A percentile compares a stretch with the other conserved stretches of the same genome.
Evolutionary conservation across 768 basidiomycete genomes (phyloP).

Genomic region (Suillus clintonianus): DNA sequence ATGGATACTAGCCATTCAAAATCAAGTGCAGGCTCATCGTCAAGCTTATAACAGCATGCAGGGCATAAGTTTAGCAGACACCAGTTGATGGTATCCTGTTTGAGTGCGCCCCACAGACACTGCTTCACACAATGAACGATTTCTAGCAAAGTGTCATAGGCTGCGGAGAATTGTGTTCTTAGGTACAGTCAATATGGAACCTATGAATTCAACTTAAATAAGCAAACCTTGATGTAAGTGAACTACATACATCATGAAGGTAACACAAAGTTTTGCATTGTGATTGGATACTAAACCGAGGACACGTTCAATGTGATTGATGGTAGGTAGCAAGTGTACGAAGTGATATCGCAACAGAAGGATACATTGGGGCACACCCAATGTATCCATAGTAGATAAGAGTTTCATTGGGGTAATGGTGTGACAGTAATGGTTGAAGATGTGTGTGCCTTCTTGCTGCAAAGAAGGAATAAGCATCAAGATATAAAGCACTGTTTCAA

Average conservation of each 20-base stretch:
- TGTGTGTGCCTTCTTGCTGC: too few relatives aligned
- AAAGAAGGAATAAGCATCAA: neutral
- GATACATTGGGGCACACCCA: slow-evolving; percentile 17
- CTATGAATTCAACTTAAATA: neutral
- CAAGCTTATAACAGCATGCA: slow-evolving; percentile 9
- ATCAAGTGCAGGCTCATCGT: slow-evolving; percentile 2
- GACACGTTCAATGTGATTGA: slow-evolving; percentile 25
- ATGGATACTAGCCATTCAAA: neutral
- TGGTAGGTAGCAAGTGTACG: slow-evolving; percentile 21
- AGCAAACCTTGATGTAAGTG: neutral
- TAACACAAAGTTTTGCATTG: slow-evolving; percentile 5
- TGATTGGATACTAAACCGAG: slow-evolving; percentile 24
- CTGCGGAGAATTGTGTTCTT: neutral
- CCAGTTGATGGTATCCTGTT: slow-evolving; percentile 10
- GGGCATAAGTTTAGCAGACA: slow-evolving; percentile 10
- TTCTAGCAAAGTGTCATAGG: slow-evolving; percentile 12
- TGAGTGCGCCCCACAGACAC: slow-evolving; percentile 6
- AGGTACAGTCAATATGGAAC: too few relatives aligned
- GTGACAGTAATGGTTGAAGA: neutral
- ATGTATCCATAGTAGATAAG: slow-evolving; percentile 22
- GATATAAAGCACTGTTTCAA: neutral
- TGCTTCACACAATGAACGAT: slow-evolving; percentile 5
- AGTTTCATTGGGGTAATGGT: slow-evolving; percentile 17
- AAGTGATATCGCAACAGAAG: slow-evolving; percentile 19
- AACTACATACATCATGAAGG: neutral